These are phyloP conservation scores for Jaltomata sinuosa DNA, from an alignment of 257 asterid species.

Conservation along the genomic window DNA sequence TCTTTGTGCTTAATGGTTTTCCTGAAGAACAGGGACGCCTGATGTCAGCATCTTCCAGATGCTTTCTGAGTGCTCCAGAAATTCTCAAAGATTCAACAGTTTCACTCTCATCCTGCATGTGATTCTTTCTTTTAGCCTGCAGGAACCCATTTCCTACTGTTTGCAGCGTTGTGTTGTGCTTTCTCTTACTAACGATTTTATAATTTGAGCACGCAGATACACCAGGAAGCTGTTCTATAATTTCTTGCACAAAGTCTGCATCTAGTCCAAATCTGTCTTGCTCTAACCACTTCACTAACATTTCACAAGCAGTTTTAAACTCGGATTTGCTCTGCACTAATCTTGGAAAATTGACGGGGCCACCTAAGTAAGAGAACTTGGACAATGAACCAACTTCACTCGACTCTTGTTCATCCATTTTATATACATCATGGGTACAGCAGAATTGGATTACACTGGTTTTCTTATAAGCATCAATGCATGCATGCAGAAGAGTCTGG, in stretches of 20 bases:
- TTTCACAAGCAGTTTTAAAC: slow-evolving; percentile 42
- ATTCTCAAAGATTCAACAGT: slow-evolving; percentile 26
- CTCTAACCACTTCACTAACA: slow-evolving; percentile 59
- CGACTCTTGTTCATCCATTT: slow-evolving; percentile 17
- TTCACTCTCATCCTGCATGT: slow-evolving; percentile 13
- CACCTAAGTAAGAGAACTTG: slow-evolving; percentile 45
- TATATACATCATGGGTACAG: slow-evolving; percentile 48
- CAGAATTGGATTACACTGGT: slow-evolving; percentile 55
- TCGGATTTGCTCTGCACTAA: slow-evolving; percentile 39
- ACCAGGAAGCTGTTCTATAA: slow-evolving; percentile 78
- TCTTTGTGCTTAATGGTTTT: slow-evolving; percentile 52
- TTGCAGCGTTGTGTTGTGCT: slow-evolving; percentile 26
- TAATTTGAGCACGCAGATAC: slow-evolving; percentile 52
- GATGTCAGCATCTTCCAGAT: slow-evolving; percentile 19
- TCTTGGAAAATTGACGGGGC: slow-evolving; percentile 28
- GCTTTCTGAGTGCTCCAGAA: slow-evolving; percentile 27
- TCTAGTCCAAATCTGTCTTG: slow-evolving; percentile 77
- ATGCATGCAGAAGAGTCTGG: slow-evolving; percentile 33
- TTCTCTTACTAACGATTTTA: slow-evolving; percentile 45
- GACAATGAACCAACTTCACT: slow-evolving; percentile 38
- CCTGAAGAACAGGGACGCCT: slow-evolving; percentile 72
- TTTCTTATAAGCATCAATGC: slow-evolving; percentile 42
- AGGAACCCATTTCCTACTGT: slow-evolving; percentile 80
- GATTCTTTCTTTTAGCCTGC: slow-evolving; percentile 47
- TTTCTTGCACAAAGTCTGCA: slow-evolving; percentile 81